A percentile compares a stretch with the other conserved stretches of the same genome.
These are phyloP conservation scores for Cairneyella variabilis DNA, from an alignment of 495 filamentous ascomycete species.

Conservation along the genomic window DNA sequence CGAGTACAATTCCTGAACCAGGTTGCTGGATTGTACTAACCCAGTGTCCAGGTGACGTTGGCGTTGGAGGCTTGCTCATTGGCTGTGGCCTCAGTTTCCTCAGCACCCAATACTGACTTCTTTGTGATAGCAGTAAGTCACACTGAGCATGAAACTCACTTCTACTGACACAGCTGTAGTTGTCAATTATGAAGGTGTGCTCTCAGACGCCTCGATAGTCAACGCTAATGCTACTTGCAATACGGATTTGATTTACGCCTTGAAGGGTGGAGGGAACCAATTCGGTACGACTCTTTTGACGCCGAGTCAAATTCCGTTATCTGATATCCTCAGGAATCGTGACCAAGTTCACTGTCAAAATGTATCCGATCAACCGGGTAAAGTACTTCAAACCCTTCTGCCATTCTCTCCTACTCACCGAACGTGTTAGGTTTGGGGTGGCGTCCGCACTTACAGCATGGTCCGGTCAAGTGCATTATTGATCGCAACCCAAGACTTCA, in stretches of 20 bases:
- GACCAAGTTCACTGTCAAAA: slow-evolving; percentile 43
- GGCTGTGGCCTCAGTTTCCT: slow-evolving; percentile 32
- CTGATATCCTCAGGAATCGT: slow-evolving; percentile 30
- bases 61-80: slow-evolving; percentile 50
- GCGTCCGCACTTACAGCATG: slow-evolving; percentile 43
- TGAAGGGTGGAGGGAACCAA: slow-evolving; percentile 52
- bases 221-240: slow-evolving; percentile 40
- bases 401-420: background rate
- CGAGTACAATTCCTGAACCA: background rate
- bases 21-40: background rate
- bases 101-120: background rate
- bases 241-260: slow-evolving; percentile 46
- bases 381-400: background rate
- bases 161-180: slow-evolving; percentile 37
- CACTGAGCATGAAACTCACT: slow-evolving; percentile 27
- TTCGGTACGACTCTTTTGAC: slow-evolving; percentile 33
- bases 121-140: slow-evolving; percentile 18
- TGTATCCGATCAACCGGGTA: slow-evolving; percentile 43
- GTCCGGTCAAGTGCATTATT: slow-evolving; percentile 41
- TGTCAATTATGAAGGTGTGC: slow-evolving; percentile 46
- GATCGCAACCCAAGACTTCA: slow-evolving; percentile 47
- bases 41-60: slow-evolving; percentile 34
- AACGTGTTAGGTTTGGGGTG: slow-evolving; percentile 41
- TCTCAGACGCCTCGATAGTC: slow-evolving; percentile 43
- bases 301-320: slow-evolving; percentile 2